Evolutionary conservation across 2,329 filamentous ascomycete species (phyloP), one percentile per base, ranked within the genome.

Genomic region (Incumbomyces lentus): DNA sequence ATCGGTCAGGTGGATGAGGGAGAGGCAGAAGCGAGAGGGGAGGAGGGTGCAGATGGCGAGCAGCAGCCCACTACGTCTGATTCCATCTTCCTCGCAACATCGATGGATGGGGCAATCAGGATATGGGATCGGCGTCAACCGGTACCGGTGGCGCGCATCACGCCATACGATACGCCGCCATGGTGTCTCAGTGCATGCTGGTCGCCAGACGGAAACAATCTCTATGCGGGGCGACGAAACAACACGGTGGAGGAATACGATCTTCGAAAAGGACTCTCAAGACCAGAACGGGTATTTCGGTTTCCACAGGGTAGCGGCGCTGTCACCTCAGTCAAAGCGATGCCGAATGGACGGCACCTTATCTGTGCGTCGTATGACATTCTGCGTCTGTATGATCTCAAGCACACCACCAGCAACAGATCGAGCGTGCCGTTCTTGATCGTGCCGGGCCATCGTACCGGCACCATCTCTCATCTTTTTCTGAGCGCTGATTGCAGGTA

Each of bases 121-220:
- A 56, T 73, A 33, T 73, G 70, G 69, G 70, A 73, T 53, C 60
- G 68, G 44, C 80, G 92, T 16, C 78, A 84, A 52, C 76, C 77
- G 1, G 76, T 82, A 31, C 84, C 90, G 0, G 74, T 95, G 1
- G 88, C 92, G 2, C 79, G 82, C 22, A 90, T 96, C 47, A 72
- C 74, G 1, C 86, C 84, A 14, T 73, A 81, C 10, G 77, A 79
- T 10, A 85, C 87, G 1, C 90, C 92, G 1, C 92, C 90, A 0
- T 98, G 90, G 90, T 96, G 90, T 64, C 95, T 95, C 81, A 89
- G 86, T 55, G 87, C 88, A 1, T 95, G 88, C 68, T 98, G 92
- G 92, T 90, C 84, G 46, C 88, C 88, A 0, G 86, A 95, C 62
- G 92, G 92, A 12, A 96, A 96, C 65, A 87, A 79, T 64, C 89